Evolutionary conservation across 441 rosid species (phyloP).

Genomic region (Kokia cookei): DNA sequence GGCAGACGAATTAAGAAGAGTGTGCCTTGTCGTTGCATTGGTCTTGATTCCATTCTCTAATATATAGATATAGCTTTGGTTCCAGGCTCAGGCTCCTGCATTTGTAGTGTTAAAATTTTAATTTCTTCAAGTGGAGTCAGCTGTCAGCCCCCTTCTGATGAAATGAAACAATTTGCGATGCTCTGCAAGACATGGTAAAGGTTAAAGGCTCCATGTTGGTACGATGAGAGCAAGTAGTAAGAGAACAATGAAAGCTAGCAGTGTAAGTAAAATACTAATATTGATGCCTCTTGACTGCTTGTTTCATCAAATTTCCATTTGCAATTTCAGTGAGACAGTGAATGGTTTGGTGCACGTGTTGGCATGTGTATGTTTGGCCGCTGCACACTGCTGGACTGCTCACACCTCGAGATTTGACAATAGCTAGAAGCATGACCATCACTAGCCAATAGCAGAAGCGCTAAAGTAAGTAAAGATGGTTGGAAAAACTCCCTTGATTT

Average conservation of each 20-base stretch:
- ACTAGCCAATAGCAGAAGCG: not conserved
- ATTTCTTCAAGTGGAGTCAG: not conserved
- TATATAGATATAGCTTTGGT: not conserved
- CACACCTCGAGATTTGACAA: not conserved
- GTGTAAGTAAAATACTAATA: not conserved
- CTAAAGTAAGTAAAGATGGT: not conserved
- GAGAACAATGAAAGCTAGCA: not conserved
- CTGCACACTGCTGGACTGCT: not conserved
- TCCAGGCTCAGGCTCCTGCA: not conserved
- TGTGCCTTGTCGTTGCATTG: not conserved
- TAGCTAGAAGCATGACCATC: not conserved
- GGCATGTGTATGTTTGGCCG: slow-evolving; percentile 4
- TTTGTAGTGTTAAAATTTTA: not conserved
- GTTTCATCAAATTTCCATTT: not conserved
- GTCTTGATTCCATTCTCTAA: not conserved
- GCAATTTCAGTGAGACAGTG: not conserved
- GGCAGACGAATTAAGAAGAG: not conserved
- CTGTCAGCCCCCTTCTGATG: not conserved
- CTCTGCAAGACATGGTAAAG: not conserved
- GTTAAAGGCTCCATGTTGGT: not conserved
- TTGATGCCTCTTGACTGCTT: not conserved
- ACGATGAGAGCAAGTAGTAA: not conserved
- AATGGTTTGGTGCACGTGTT: slow-evolving; percentile 8
- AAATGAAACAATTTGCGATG: not conserved
- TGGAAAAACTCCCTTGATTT: not conserved